Evolutionary conservation across 2,329 filamentous ascomycete genomes (phyloP).

Genomic region (Gyromitra esculenta): DNA sequence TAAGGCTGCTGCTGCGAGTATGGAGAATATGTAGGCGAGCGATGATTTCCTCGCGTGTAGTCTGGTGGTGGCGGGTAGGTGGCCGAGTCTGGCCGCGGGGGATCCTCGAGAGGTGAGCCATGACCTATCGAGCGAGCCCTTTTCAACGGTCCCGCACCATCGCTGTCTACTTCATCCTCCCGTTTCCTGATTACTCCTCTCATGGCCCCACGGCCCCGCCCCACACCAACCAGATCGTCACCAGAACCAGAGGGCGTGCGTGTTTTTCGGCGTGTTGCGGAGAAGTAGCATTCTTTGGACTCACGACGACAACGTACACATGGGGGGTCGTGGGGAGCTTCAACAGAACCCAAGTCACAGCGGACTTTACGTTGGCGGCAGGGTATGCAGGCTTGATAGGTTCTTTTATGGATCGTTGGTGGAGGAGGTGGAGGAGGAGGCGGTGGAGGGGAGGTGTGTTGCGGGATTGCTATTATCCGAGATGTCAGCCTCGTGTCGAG

Average conservation of each 20-base stretch:
- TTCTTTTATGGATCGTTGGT: slow-evolving; percentile 59
- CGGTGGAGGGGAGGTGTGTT: slow-evolving; percentile 10
- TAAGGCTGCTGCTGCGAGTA: slow-evolving; percentile 56
- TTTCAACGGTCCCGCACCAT: slow-evolving; percentile 28
- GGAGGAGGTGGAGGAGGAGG: slow-evolving; percentile 25
- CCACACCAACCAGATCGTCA: slow-evolving; percentile 56
- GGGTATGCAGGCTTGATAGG: slow-evolving; percentile 64
- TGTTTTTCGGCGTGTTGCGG: slow-evolving; percentile 89
- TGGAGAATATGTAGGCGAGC: slow-evolving; percentile 48
- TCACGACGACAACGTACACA: slow-evolving; percentile 94
- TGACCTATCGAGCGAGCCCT: slow-evolving; percentile 56
- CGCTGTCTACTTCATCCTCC: slow-evolving; percentile 61
- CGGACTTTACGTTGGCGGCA: slow-evolving; percentile 68
- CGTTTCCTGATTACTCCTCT: slow-evolving; percentile 51
- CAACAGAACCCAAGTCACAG: slow-evolving; percentile 76
- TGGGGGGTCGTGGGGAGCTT: slow-evolving; percentile 91
- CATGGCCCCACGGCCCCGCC: slow-evolving; percentile 50
- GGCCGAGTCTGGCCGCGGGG: slow-evolving; percentile 24
- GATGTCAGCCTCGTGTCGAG: slow-evolving; percentile 29
- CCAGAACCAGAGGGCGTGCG: slow-evolving; percentile 68
- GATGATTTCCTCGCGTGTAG: slow-evolving; percentile 65
- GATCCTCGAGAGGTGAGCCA: slow-evolving; percentile 60
- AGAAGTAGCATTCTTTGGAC: slow-evolving; percentile 97
- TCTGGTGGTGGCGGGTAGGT: slow-evolving; percentile 59
- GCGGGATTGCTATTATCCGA: neutral